Evolutionary conservation across 331 rosid species (phyloP).

Genomic region (Acacia pycnantha): DNA sequence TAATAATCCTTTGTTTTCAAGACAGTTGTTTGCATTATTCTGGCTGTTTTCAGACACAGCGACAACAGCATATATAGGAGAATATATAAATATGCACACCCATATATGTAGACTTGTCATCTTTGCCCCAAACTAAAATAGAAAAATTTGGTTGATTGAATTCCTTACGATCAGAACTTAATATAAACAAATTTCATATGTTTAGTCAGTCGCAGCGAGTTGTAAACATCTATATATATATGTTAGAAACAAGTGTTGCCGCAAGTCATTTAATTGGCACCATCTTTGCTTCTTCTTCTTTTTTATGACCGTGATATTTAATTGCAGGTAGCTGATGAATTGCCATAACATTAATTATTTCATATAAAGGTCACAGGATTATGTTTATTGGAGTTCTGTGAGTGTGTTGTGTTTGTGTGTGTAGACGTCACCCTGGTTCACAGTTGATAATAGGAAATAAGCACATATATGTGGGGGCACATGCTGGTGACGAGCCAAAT

Average conservation of each 20-base stretch:
- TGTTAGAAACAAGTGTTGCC: background rate
- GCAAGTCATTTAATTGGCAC: constrained; percentile 6
- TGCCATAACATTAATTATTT: background rate
- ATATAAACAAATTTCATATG: background rate
- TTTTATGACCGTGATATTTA: no score
- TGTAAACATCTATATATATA: background rate
- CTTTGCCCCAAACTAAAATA: background rate
- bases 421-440: background rate
- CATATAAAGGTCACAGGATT: background rate
- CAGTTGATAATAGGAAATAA: background rate
- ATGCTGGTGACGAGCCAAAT: background rate
- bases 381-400: background rate
- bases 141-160: background rate
- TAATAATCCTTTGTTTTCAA: constrained; percentile 18
- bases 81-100: background rate
- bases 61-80: background rate
- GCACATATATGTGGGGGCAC: background rate
- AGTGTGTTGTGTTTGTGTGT: background rate
- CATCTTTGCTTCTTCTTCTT: background rate
- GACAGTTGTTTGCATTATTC: constrained; percentile 28
- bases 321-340: background rate
- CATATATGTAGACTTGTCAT: background rate
- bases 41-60: constrained; percentile 31
- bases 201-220: background rate
- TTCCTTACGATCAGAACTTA: background rate